A percentile compares a stretch with the other conserved stretches of the same genome.
These are phyloP conservation scores for Starmerella geochares DNA, from an alignment of 805 yeast genomes.

Conservation along the genomic window DNA sequence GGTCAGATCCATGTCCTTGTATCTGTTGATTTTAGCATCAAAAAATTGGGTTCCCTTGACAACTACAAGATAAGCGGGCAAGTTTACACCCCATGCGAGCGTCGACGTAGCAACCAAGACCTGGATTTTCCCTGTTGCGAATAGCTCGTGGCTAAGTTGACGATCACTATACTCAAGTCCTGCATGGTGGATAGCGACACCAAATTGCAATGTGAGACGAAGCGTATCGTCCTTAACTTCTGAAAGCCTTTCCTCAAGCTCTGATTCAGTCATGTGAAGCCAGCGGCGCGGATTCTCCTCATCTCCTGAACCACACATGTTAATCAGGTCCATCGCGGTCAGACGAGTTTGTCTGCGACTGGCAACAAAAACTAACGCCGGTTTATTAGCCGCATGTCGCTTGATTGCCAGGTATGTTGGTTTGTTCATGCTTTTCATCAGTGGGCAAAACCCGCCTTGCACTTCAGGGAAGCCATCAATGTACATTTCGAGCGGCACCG, in stretches of 20 bases:
- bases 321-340: constrained; percentile 68
- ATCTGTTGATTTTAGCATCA: constrained; percentile 49
- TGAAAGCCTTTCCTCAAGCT: constrained; percentile 41
- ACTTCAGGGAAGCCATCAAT: constrained; percentile 80
- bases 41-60: constrained; percentile 67
- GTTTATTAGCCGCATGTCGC: constrained; percentile 77
- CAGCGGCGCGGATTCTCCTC: constrained; percentile 61
- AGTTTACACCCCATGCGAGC: constrained; percentile 77
- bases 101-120: constrained; percentile 72
- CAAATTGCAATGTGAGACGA: constrained; percentile 60
- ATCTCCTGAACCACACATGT: constrained; percentile 51
- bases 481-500: constrained; percentile 77
- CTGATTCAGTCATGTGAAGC: constrained; percentile 53
- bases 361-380: constrained; percentile 75
- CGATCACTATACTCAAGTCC: constrained; percentile 69
- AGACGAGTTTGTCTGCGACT: constrained; percentile 74
- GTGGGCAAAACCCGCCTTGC: constrained; percentile 59
- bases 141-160: constrained; percentile 56
- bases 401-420: constrained; percentile 90
- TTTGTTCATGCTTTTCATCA: constrained; percentile 79
- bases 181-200: constrained; percentile 75
- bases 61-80: constrained; percentile 70
- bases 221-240: constrained; percentile 76
- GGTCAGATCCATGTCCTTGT: constrained; percentile 71
- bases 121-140: constrained; percentile 62